Evolutionary conservation across 495 filamentous ascomycete genomes (phyloP).

Genomic region (Parachaetomium inaequale): DNA sequence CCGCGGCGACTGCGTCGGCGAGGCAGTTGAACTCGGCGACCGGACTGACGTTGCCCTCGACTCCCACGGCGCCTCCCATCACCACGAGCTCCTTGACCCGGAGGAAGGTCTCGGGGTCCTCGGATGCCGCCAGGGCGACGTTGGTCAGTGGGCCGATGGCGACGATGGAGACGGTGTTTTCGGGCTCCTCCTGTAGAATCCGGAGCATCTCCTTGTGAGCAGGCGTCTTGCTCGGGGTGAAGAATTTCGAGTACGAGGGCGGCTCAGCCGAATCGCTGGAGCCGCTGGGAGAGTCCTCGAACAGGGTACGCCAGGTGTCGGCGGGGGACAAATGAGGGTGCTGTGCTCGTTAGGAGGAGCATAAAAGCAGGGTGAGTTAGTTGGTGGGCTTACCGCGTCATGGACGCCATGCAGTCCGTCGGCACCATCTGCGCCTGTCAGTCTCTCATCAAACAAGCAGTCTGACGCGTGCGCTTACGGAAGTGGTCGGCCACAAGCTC

Average conservation of each 20-base stretch:
- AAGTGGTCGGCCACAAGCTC: conserved; percentile 84
- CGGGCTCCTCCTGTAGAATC: conserved; percentile 70
- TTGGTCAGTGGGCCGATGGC: conserved; percentile 90
- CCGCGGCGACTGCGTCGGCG: conserved; percentile 79
- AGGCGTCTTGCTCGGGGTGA: conserved; percentile 65
- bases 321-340: conserved; percentile 82
- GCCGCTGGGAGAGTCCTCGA: conserved; percentile 52
- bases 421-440: conserved; percentile 61
- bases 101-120: conserved; percentile 82
- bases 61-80: conserved; percentile 89
- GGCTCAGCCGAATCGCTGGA: conserved; percentile 35
- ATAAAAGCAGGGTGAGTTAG: background rate
- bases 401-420: conserved; percentile 95
- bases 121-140: conserved; percentile 78
- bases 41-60: conserved; percentile 77
- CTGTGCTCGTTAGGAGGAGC: conserved; percentile 41
- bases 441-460: background rate
- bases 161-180: conserved; percentile 81
- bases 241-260: conserved; percentile 50
- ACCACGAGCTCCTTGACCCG: conserved; percentile 84
- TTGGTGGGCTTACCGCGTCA: conserved; percentile 54
- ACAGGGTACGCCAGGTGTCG: conserved; percentile 82
- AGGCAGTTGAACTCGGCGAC: conserved; percentile 81
- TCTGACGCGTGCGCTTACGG: conserved; percentile 48
- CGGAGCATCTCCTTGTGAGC: conserved; percentile 84